Base-by-base conservation (phyloP, 2,329 filamentous ascomycete genomes). In the Cercospora brassicicola region DNA sequence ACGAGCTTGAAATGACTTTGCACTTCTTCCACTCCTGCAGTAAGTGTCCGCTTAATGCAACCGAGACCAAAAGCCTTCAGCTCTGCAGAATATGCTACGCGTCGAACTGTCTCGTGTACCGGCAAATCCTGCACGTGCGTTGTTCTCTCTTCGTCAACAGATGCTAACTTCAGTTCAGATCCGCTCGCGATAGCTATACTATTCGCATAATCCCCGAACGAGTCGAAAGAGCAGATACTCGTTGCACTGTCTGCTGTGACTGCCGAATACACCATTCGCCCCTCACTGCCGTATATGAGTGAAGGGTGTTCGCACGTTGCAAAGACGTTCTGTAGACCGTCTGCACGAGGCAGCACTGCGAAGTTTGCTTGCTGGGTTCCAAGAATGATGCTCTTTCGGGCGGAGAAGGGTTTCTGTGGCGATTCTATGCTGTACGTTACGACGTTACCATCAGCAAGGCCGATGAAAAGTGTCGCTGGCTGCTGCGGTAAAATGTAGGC, bases 251-350 rank as follows among this genome's bases (percentile, higher is more conserved):
- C 92, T 2, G 94, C 93, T 11, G 94, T 97, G 1, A 97, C 92
- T 1, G 95, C 94, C 4, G 94, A 97, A 81, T 96, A 99, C 0
- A 97, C 89, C 48, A 97, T 90, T 23, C 94, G 87, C 0, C 91
- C 92, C 76, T 97, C 93, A 0, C 90, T 89, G 8, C 91, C 91
- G 77, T 99, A 97, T 59, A 99, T 97, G 64, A 99, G 81, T 71
- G 92, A 97, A 0, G 95, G 92, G 76, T 97, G 93, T 75, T 99
- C 95, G 66, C 93, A 97, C 0, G 93, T 96, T 0, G 93, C 93
- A 77, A 99, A 96, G 0, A 99, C 89, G 73, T 91, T 96, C 77
- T 86, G 91, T 0, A 92, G 82, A 0, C 86, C 87, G 59, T 89
- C 83, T 0, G 84, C 83, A 61, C 90, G 87, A 0, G 93, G 92